phyloP scores from a whole-genome alignment of 768 basidiomycete species.

The Suillus weaverae region DNA sequence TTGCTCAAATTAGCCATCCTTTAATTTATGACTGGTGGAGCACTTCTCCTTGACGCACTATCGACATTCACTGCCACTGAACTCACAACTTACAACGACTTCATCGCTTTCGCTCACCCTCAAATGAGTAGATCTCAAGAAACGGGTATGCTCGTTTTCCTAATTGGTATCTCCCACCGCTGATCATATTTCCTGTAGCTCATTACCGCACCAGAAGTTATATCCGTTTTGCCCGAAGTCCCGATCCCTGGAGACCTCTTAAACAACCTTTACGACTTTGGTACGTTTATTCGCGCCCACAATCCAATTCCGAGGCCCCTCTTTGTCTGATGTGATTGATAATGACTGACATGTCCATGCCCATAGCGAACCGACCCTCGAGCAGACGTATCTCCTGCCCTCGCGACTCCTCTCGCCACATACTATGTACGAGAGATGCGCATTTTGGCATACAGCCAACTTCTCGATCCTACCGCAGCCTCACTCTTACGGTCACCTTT shows the following conservation, averaged over 20 bases:
- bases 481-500: too few species aligned
- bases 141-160: conserved; percentile 57
- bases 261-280: conserved; percentile 83
- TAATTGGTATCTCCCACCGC: background rate
- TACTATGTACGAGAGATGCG: conserved; percentile 94
- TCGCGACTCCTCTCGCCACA: conserved; percentile 85
- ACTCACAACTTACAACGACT: conserved; percentile 83
- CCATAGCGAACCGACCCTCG: conserved; percentile 76
- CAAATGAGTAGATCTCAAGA: conserved; percentile 84
- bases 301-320: too few species aligned
- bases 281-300: background rate
- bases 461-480: too few species aligned
- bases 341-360: too few species aligned
- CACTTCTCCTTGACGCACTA: conserved; percentile 85
- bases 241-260: conserved; percentile 81
- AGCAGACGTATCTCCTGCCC: conserved; percentile 81
- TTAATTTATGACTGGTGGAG: conserved; percentile 83
- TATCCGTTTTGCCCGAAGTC: conserved; percentile 76
- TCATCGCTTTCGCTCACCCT: conserved; percentile 83
- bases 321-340: too few species aligned
- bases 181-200: conserved; percentile 47
- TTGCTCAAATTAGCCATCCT: conserved; percentile 68
- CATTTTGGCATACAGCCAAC: too few species aligned
- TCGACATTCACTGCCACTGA: conserved; percentile 95
- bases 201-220: conserved; percentile 84